Evolutionary conservation across 2,329 filamentous ascomycete species (phyloP), one percentile per base, ranked within the genome.

Genomic region (Trichophyton verrucosum): DNA sequence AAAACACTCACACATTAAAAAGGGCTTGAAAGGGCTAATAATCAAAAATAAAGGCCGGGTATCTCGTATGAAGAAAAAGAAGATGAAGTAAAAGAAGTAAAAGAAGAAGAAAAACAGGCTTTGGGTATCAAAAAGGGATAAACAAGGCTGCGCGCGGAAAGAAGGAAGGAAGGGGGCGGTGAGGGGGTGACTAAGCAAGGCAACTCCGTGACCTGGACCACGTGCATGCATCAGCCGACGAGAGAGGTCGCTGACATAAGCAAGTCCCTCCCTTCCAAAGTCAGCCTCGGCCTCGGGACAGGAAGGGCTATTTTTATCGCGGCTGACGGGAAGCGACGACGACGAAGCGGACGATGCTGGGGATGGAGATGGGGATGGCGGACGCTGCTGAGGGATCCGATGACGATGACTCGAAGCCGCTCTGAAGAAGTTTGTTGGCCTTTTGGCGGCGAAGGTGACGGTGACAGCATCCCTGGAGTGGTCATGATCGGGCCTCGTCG

Each of bases 101-200:
- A 40, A 15, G 40, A 42, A 15, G n/a, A 44, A 17, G n/a, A 44
- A 44, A 44, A n/a, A 44, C 40, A 44, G 40, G 40, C 40, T 44
- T 38, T 46, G 44, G 57, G 44, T 59, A 59, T 46, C 38, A 59
- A 47, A 17, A 47, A 46, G 42, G 44, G 44, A 27, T 40, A 46
- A 58, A 42, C 36, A 58, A 42, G 22, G 44, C 36, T 58, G 56
- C 20, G 56, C 13, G 17, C 27, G 36, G 36, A 44, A 38, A 13
- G 40, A 42, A 42, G 38, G 38, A 57, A 57, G 27, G 27, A 30
- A 24, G 30, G n/a, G 42, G 30, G 55, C 55, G 55, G 55, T 57
- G 55, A 57, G 15, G 20, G 30, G 55, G n/a, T 40, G 55, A 44
- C 7, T n/a, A 42, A 33, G 27, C 15, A 57, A 42, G 36, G 5